Evolutionary conservation across 176 grass and related monocot genomes (phyloP), one percentile per base, ranked within the genome.

Genomic region (Carex cristatella): DNA sequence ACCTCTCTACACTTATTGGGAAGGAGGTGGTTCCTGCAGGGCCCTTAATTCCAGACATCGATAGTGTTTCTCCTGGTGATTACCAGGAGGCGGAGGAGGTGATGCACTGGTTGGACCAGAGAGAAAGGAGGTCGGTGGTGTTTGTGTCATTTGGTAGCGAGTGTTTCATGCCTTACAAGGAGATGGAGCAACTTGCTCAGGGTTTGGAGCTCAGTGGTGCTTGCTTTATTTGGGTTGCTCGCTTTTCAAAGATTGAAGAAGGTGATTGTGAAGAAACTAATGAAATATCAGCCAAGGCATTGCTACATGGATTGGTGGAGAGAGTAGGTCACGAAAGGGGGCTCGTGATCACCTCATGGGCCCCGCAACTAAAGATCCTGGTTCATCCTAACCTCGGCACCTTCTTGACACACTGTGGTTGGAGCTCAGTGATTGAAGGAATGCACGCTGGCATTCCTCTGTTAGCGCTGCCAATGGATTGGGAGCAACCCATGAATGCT

Each of bases 61-160:
- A 76, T 0, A 83, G 42, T 0, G 75, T 86, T 2, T 61, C 35
- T 13, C 1, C 19, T 5, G 16, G 23, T 8, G 10, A 18, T 2
- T 16, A 9, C 2, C 53, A 59, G 10, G 74, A 83, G 14, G 10
- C 30, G 1, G 54, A 32, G 6, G 18, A 48, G 23, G 42, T 87
- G 5, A 86, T 70, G 67, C 60, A 70, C 42, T 97, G 94, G 94
- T 86, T 97, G 3, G 84, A 86, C 65, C 71, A 46, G 3, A 83
- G 83, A 65, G 78, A 80, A 3, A 59, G 23, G 18, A 37, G 31
- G 0, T 94, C 94, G 3, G 91, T 97, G 19, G 82, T 97, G 73
- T 84, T 94, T 35, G 91, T 79, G 28, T 90, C 91, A 5, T 90
- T 97, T 77, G 91, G 94, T 79, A 94, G 67, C 68, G 91, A 95